A percentile compares a stretch with the other conserved stretches of the same genome.
Conservation (phyloP, 768 basidiomycete species). For the Calocera viscosa region DNA sequence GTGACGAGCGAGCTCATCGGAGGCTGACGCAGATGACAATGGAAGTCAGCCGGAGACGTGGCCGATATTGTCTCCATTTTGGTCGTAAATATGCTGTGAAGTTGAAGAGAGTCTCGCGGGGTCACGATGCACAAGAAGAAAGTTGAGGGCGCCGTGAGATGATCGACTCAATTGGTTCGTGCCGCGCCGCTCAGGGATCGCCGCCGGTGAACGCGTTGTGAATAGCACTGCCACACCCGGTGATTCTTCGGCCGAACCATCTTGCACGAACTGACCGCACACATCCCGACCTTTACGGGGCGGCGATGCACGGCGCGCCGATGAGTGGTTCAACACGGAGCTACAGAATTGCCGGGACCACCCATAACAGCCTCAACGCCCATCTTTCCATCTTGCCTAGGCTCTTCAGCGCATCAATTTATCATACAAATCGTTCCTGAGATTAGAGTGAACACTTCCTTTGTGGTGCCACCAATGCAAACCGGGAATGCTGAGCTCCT, state of each 20-base stretch:
- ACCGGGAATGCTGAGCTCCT: neutral
- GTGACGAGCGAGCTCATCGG: constrained; percentile 68
- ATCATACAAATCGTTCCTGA: neutral
- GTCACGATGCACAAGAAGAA: neutral
- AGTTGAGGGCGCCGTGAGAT: too few species aligned
- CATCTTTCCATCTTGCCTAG: neutral
- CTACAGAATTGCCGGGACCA: neutral
- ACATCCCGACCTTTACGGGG: neutral
- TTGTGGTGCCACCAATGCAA: neutral
- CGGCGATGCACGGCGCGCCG: too few species aligned
- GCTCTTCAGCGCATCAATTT: neutral
- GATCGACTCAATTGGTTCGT: too few species aligned
- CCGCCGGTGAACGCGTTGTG: neutral
- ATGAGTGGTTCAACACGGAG: neutral
- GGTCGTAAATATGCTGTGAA: neutral
- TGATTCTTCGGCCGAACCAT: neutral
- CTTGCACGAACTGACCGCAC: neutral
- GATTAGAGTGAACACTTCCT: neutral
- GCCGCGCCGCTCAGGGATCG: too few species aligned
- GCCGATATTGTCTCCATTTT: neutral
- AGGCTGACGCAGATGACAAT: constrained; percentile 92
- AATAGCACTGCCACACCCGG: neutral
- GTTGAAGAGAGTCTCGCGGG: neutral
- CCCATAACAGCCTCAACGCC: neutral
- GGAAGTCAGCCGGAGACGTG: constrained; percentile 70